A percentile compares a stretch with the other conserved stretches of the same genome.
Conservation (phyloP, 306 rosid species). For the Quercus engelmannii region DNA sequence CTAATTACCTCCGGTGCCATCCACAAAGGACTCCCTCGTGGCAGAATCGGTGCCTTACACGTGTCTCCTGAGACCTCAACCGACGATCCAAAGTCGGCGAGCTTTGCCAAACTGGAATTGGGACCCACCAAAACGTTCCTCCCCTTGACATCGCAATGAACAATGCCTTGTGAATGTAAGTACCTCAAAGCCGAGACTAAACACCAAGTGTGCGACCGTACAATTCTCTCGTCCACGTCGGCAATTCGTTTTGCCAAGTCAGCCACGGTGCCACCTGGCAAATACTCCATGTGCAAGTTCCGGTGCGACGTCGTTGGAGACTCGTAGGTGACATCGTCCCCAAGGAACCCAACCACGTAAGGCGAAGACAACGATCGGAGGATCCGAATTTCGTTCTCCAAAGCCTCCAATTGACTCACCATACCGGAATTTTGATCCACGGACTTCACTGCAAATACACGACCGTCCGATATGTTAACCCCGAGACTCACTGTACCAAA, state of each 20-base stretch:
- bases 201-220: constrained; percentile 57
- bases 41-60: background rate
- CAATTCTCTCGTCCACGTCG: constrained; percentile 52
- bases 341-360: constrained; percentile 48
- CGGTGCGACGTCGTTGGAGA: constrained; percentile 38
- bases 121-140: constrained; percentile 53
- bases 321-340: constrained; percentile 64
- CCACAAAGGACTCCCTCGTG: constrained; percentile 94
- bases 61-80: background rate
- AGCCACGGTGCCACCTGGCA: constrained; percentile 75
- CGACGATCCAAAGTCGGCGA: constrained; percentile 84
- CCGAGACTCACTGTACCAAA: constrained; percentile 68
- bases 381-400: constrained; percentile 74
- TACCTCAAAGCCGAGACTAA: constrained; percentile 58
- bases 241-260: constrained; percentile 22
- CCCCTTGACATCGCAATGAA: constrained; percentile 88
- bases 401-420: constrained; percentile 37
- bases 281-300: constrained; percentile 70
- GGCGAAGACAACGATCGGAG: constrained; percentile 53
- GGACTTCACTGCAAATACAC: constrained; percentile 76
- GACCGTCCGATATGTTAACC: constrained; percentile 35
- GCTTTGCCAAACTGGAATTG: constrained; percentile 35
- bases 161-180: constrained; percentile 56
- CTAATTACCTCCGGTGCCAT: constrained; percentile 97
- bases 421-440: constrained; percentile 37